phyloP scores from a whole-genome alignment of 2,329 filamentous ascomycete genomes.

The Pseudodiploospora longispora region DNA sequence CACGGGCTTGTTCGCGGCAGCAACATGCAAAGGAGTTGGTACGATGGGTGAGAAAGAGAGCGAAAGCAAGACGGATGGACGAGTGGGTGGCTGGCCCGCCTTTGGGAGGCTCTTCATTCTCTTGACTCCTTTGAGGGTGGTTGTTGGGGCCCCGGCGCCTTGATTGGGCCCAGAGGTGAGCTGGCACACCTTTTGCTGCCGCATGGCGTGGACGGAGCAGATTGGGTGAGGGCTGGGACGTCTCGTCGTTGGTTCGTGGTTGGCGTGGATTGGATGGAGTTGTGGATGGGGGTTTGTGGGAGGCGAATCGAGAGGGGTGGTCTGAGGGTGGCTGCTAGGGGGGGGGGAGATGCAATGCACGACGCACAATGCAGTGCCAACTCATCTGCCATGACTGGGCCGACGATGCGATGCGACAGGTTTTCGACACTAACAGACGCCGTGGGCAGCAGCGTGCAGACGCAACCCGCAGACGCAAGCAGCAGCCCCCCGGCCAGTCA shows the following conservation, averaged over 20 bases:
- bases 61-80: background rate
- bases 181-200: conserved; percentile 16
- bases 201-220: conserved; percentile 20
- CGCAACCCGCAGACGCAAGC: conserved; percentile 2
- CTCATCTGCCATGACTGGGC: conserved; percentile 7
- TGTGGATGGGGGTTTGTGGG: conserved; percentile 5
- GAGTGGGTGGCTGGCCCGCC: background rate
- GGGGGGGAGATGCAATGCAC: conserved; percentile 6
- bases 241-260: conserved; percentile 9
- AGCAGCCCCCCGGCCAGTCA: background rate
- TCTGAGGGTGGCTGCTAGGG: conserved; percentile 4
- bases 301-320: conserved; percentile 5
- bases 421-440: background rate
- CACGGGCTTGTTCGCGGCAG: no score
- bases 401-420: background rate
- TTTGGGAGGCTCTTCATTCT: background rate
- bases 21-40: background rate
- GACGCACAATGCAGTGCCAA: conserved; percentile 15
- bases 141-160: conserved; percentile 11
- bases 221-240: conserved; percentile 14
- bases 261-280: conserved; percentile 14
- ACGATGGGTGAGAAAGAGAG: background rate
- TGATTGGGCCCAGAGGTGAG: conserved; percentile 21
- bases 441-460: no score
- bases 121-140: background rate